A percentile compares a stretch with the other conserved stretches of the same genome.
Conservation (phyloP, 805 yeast species). For the Vanderwaltozyma polyspora region DNA sequence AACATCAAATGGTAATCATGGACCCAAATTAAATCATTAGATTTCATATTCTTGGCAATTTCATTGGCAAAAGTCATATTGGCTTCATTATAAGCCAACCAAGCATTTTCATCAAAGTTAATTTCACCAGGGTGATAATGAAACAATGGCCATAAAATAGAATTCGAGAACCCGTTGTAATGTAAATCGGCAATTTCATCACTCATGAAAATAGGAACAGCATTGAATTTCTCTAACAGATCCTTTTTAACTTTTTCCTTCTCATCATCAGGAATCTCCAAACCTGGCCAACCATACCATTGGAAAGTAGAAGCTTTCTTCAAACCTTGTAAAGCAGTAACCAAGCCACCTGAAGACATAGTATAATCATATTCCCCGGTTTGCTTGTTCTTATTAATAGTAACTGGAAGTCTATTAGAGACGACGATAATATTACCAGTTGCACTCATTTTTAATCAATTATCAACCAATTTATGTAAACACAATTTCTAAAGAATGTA, state of each 20-base stretch:
- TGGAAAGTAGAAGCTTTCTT: conserved; percentile 75
- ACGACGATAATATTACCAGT: conserved; percentile 76
- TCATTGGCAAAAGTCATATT: conserved; percentile 70
- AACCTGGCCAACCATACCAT: conserved; percentile 98
- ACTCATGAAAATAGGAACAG: conserved; percentile 78
- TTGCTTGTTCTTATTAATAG: conserved; percentile 52
- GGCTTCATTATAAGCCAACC: conserved; percentile 96
- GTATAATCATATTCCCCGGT: conserved; percentile 62
- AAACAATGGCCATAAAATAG: conserved; percentile 94
- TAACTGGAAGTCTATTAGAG: conserved; percentile 90
- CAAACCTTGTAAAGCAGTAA: conserved; percentile 87
- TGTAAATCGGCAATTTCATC: conserved; percentile 92
- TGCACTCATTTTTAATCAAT: neutral
- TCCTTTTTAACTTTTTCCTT: conserved; percentile 59
- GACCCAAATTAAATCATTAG: conserved; percentile 89
- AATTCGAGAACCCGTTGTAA: conserved; percentile 91
- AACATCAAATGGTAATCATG: conserved; percentile 97
- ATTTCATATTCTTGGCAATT: conserved; percentile 57
- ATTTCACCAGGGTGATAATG: conserved; percentile 99
- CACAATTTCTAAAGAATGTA: too few relatives aligned
- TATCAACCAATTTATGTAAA: too few relatives aligned
- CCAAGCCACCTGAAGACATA: conserved; percentile 97
- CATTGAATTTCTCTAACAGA: conserved; percentile 64
- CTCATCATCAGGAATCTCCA: conserved; percentile 73
- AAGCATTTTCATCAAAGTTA: conserved; percentile 92